Evolutionary conservation across 805 yeast genomes (phyloP).

Genomic region (Ogataea minuta): DNA sequence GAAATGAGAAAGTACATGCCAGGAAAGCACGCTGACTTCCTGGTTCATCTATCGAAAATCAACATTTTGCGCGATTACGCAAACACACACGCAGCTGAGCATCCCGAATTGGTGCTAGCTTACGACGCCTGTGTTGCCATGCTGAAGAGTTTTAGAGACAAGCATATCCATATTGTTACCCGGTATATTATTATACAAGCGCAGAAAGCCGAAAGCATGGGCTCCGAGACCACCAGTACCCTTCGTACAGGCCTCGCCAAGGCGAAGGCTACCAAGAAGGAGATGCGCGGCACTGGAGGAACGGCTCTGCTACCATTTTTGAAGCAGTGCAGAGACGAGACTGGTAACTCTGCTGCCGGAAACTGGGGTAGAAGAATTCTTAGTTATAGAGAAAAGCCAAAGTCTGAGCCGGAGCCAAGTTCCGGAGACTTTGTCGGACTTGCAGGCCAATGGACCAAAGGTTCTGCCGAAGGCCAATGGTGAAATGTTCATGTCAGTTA

Average conservation of each 20-base stretch:
- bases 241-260: slow-evolving; percentile 66
- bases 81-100: slow-evolving; percentile 32
- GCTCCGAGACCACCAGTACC: slow-evolving; percentile 49
- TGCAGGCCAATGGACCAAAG: slow-evolving; percentile 33
- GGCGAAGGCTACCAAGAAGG: slow-evolving; percentile 38
- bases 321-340: slow-evolving; percentile 94
- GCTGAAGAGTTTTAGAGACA: slow-evolving; percentile 85
- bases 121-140: slow-evolving; percentile 89
- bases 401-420: not conserved
- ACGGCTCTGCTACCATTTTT: slow-evolving; percentile 87
- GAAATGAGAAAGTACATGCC: slow-evolving; percentile 95
- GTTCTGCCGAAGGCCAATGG: slow-evolving; percentile 33
- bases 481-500: slow-evolving; percentile 7
- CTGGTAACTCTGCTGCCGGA: slow-evolving; percentile 92
- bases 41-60: slow-evolving; percentile 54
- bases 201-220: slow-evolving; percentile 48
- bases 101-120: slow-evolving; percentile 61
- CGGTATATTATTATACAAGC: slow-evolving; percentile 84
- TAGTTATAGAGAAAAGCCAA: slow-evolving; percentile 36
- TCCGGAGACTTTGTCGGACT: slow-evolving; percentile 25
- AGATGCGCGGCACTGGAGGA: slow-evolving; percentile 88
- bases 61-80: slow-evolving; percentile 69
- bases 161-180: slow-evolving; percentile 90
- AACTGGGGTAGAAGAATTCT: slow-evolving; percentile 80
- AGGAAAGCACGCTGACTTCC: slow-evolving; percentile 72